These are phyloP conservation scores for Heritiera littoralis DNA, from an alignment of 345 rosid species.

Conservation along the genomic window DNA sequence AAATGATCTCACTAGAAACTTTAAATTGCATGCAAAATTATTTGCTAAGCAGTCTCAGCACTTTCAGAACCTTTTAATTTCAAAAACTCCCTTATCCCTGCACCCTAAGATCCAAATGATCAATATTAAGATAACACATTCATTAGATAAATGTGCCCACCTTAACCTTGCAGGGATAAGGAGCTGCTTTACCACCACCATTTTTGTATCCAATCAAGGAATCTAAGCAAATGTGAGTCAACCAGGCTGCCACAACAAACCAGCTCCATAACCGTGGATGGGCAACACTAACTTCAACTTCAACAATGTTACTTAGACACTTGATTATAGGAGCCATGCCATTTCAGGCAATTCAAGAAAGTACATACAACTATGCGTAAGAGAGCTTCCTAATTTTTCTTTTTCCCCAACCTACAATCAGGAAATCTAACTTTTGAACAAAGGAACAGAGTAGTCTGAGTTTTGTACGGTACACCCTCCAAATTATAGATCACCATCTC, in stretches of 20 bases:
- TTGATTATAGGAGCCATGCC: constrained; percentile 34
- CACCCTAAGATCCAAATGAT: constrained; percentile 62
- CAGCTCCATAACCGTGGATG: constrained; percentile 86
- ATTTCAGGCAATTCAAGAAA: constrained; percentile 33
- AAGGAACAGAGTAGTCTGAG: constrained; percentile 14
- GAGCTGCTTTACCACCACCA: constrained; percentile 54
- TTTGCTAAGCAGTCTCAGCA: constrained; percentile 10
- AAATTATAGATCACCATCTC: constrained; percentile 20
- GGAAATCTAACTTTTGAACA: constrained; percentile 10
- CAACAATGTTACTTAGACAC: constrained; percentile 57
- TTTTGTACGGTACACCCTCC: constrained; percentile 2
- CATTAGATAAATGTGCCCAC: constrained; percentile 93
- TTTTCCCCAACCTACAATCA: constrained; percentile 3
- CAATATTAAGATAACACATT: constrained; percentile 80
- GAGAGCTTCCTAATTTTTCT: constrained; percentile 17
- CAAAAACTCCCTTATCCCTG: constrained; percentile 86
- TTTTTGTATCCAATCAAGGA: constrained; percentile 39
- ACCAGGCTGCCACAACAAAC: constrained; percentile 83
- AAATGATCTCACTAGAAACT: not conserved
- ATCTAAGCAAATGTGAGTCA: constrained; percentile 57
- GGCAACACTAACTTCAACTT: constrained; percentile 51
- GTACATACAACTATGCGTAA: constrained; percentile 22
- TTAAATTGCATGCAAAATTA: constrained; percentile 1
- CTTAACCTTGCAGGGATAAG: constrained; percentile 99
- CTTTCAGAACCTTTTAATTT: constrained; percentile 10